Evolutionary conservation across 2,329 filamentous ascomycete genomes (phyloP).

Genomic region (Phaeoacremonium minimum): DNA sequence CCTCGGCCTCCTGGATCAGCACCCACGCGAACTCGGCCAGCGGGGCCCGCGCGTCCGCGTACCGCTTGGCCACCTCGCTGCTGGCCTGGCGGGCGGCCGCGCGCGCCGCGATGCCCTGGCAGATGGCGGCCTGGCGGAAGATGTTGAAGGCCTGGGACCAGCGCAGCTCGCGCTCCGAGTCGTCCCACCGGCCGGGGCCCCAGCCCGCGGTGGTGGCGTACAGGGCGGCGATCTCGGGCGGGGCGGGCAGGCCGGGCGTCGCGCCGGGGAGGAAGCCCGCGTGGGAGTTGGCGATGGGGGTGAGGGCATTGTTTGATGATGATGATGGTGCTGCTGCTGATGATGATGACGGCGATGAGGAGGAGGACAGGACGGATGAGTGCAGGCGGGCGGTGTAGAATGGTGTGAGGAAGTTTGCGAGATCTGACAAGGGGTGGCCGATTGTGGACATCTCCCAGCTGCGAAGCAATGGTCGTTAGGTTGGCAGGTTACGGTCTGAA

Average conservation of each 20-base stretch:
- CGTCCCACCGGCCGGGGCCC: slow-evolving; percentile 30
- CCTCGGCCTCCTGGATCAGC: slow-evolving; percentile 49
- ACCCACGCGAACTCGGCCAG: slow-evolving; percentile 78
- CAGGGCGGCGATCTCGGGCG: slow-evolving; percentile 26
- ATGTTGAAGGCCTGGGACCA: slow-evolving; percentile 61
- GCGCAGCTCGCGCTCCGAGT: slow-evolving; percentile 41
- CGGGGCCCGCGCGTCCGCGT: slow-evolving; percentile 64
- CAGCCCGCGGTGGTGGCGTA: slow-evolving; percentile 47
- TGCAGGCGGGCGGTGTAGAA: slow-evolving; percentile 33
- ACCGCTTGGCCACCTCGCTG: slow-evolving; percentile 72
- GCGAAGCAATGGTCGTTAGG: slow-evolving; percentile 7
- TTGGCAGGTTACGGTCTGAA: not conserved
- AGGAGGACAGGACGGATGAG: slow-evolving; percentile 21
- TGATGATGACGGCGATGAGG: slow-evolving; percentile 5
- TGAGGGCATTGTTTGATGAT: slow-evolving; percentile 14
- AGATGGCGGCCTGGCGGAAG: slow-evolving; percentile 58
- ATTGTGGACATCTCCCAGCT: slow-evolving; percentile 98
- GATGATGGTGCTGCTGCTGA: slow-evolving; percentile 9
- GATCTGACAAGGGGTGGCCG: slow-evolving; percentile 89
- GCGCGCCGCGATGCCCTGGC: slow-evolving; percentile 88
- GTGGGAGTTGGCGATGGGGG: slow-evolving; percentile 24
- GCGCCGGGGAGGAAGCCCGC: slow-evolving; percentile 56
- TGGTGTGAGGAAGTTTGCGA: slow-evolving; percentile 70
- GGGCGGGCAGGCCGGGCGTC: slow-evolving; percentile 52
- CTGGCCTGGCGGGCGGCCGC: slow-evolving; percentile 84